Conservation (phyloP, 1,284 basidiomycete species). For the Baeospora myosura region DNA sequence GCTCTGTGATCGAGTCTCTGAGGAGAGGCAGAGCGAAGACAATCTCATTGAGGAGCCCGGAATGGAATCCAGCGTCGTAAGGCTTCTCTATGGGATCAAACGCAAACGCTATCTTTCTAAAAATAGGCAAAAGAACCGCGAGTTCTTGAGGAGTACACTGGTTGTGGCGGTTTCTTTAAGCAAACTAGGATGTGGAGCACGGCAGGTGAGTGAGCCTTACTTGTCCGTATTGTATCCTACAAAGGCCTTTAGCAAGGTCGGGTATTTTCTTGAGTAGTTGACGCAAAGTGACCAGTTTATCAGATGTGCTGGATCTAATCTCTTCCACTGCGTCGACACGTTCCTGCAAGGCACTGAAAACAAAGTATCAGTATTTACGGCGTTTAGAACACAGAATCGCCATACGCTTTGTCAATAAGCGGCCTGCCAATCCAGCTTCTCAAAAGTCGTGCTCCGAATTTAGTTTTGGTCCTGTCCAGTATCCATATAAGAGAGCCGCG, state of each 20-base stretch:
- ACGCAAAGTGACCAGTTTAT: slow-evolving; percentile 58
- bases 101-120: slow-evolving; percentile 65
- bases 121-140: slow-evolving; percentile 67
- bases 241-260: slow-evolving; percentile 85
- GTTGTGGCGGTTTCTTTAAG: background rate
- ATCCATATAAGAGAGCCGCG: slow-evolving; percentile 83
- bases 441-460: slow-evolving; percentile 81
- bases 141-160: slow-evolving; percentile 85
- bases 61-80: slow-evolving; percentile 51
- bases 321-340: slow-evolving; percentile 84
- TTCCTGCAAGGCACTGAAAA: slow-evolving; percentile 57
- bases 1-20: slow-evolving; percentile 42
- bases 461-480: slow-evolving; percentile 81
- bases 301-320: slow-evolving; percentile 53
- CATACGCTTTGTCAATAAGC: slow-evolving; percentile 65
- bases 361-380: slow-evolving; percentile 1
- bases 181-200: background rate
- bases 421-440: slow-evolving; percentile 86
- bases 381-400: background rate
- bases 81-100: slow-evolving; percentile 46
- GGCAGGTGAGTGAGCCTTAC: slow-evolving; percentile 29
- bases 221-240: slow-evolving; percentile 86
- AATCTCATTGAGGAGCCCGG: slow-evolving; percentile 65
- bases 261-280: slow-evolving; percentile 70
- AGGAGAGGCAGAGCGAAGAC: slow-evolving; percentile 65